Base-by-base conservation (phyloP, 2,329 filamentous ascomycete species). In the Plectosphaerella sp. region DNA sequence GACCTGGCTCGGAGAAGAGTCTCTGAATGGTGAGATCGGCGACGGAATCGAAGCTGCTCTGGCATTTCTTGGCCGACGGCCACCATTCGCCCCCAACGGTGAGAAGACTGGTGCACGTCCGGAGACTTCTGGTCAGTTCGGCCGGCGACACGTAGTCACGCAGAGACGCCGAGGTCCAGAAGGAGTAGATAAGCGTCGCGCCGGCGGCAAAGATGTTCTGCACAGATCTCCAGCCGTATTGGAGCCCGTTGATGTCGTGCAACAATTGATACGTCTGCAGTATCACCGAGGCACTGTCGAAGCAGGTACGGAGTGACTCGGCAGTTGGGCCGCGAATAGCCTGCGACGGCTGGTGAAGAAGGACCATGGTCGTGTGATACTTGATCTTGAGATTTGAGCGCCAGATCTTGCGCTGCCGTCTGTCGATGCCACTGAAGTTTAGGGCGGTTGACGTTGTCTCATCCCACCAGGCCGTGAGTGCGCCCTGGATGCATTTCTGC, bases 61-160 rank as follows among this genome's bases (percentile, higher is more conserved):
- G 63, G 2, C 64, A 63, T 7, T 55, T 65, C 14, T 63, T 65
- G n/a, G 64, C 65, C 0, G 65, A 68, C 7, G 67, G 67, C 69
- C 69, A 72, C 68, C 68, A 71, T 50, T 71, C 68, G 5, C 69
- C 66, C 4, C 68, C 69, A n/a, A 69, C 62, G n/a, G 65, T 69
- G 5, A 72, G 61, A 2, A 70, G 61, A 39, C 63, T 70, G 0
- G 67, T 69, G 43, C 67, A 70, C 0, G 58, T 63, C 7, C 68
- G 61, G 12, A 64, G 37, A n/a, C 54, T 58, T 22, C 49, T 55
- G 2, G 58, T 54, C n/a, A 62, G 39, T 9, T 55, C 50, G 3
- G 53, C 18, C 0, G 49, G 49, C 1, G 57, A 58, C 1, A 60
- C 61, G 1, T 53, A 55, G 12, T 61, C 59, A 1, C 69, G 58